phyloP scores from a whole-genome alignment of 805 yeast genomes.

The Barnettozyma salicaria region DNA sequence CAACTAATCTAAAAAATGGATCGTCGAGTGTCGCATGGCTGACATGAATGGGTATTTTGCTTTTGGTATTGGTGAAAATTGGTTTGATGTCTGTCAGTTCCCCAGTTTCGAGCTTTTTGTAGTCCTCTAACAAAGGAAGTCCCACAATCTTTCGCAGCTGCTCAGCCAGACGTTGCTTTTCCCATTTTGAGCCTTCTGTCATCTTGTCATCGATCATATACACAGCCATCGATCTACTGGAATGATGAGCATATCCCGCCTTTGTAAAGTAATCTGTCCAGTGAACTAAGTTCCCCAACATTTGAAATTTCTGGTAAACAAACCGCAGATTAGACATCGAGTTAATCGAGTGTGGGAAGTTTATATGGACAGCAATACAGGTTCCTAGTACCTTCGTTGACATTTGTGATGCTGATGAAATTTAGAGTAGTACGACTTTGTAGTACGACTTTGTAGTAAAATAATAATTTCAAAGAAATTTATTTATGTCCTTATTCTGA shows the following conservation, averaged over 20 bases:
- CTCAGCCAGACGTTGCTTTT: neutral
- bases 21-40: slow-evolving; percentile 9
- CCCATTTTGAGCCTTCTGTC: neutral
- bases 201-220: neutral
- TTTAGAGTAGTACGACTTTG: neutral
- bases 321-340: slow-evolving; percentile 4
- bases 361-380: slow-evolving; percentile 12
- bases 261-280: slow-evolving; percentile 14
- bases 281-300: slow-evolving; percentile 9
- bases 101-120: neutral
- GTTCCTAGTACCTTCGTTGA: neutral
- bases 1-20: slow-evolving; percentile 10
- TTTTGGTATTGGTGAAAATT: slow-evolving; percentile 1
- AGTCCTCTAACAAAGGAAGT: slow-evolving; percentile 3
- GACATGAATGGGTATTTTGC: neutral
- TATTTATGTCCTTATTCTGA: slow-evolving; percentile 2
- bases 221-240: slow-evolving; percentile 14
- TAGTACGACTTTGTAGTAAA: neutral
- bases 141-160: slow-evolving; percentile 10
- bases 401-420: neutral
- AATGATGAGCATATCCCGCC: slow-evolving; percentile 14
- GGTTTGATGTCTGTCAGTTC: slow-evolving; percentile 7
- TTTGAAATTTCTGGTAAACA: slow-evolving; percentile 8
- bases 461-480: neutral
- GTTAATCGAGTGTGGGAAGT: slow-evolving; percentile 6